Conservation (phyloP, 805 yeast species). For the Wickerhamiella brachini region DNA sequence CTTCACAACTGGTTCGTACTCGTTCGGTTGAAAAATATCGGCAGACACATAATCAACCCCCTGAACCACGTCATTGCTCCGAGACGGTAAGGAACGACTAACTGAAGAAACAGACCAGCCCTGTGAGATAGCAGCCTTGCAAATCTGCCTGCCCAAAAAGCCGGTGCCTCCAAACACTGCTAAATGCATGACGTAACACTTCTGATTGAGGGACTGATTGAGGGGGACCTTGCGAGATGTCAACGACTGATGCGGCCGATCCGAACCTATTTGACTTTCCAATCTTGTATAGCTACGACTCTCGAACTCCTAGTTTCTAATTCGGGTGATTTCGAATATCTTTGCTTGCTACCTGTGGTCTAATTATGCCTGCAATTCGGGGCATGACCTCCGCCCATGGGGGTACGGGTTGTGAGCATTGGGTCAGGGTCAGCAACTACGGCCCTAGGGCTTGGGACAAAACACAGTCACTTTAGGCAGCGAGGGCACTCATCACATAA, state of each 20-base stretch:
- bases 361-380: too few species aligned
- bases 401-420: not conserved
- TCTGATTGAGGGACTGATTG: too few species aligned
- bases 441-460: conserved; percentile 8
- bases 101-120: conserved; percentile 43
- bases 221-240: too few species aligned
- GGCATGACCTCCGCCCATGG: not conserved
- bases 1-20: conserved; percentile 36
- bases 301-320: too few species aligned
- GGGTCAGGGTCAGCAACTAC: not conserved
- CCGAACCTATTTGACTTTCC: too few species aligned
- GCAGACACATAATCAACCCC: conserved; percentile 56
- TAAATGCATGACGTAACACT: conserved; percentile 13
- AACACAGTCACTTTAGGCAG: not conserved
- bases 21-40: conserved; percentile 49
- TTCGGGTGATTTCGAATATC: too few species aligned
- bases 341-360: too few species aligned
- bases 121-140: conserved; percentile 5
- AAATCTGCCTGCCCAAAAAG: conserved; percentile 46
- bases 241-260: too few species aligned
- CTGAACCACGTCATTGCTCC: conserved; percentile 8
- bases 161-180: conserved; percentile 86
- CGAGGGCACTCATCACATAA: conserved; percentile 6
- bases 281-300: too few species aligned
- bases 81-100: conserved; percentile 28